phyloP scores from a whole-genome alignment of 257 asterid species.

The Buddleja alternifolia region DNA sequence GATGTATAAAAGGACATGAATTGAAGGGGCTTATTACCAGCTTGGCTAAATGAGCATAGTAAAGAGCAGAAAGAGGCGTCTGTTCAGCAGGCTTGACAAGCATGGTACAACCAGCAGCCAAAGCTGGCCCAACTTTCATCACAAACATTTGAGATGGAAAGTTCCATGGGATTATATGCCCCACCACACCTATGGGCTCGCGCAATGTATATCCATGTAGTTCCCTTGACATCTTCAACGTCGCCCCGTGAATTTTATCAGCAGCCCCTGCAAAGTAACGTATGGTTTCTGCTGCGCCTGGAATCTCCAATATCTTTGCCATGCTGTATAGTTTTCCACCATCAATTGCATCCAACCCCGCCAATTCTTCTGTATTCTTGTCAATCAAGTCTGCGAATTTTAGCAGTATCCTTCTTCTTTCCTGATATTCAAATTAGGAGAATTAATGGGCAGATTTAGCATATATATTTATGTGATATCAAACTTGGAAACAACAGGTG shows the following conservation, averaged over 20 bases:
- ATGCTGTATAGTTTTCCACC: conserved; percentile 45
- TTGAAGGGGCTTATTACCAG: too few species aligned
- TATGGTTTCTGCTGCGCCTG: conserved; percentile 36
- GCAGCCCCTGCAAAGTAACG: conserved; percentile 71
- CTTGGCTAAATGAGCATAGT: conserved; percentile 52
- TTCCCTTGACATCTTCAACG: conserved; percentile 49
- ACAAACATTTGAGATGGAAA: conserved; percentile 55
- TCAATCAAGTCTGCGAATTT: conserved; percentile 56
- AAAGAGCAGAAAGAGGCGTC: conserved; percentile 60
- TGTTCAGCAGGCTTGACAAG: conserved; percentile 68
- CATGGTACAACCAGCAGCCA: conserved; percentile 68
- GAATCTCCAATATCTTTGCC: conserved; percentile 42
- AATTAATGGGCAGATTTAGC: not conserved
- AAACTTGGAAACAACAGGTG: too few species aligned
- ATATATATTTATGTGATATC: not conserved
- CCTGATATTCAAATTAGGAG: conserved; percentile 43
- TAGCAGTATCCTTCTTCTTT: conserved; percentile 53
- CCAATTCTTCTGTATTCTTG: conserved; percentile 48
- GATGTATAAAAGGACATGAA: too few species aligned
- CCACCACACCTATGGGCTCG: conserved; percentile 74
- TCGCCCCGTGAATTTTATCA: conserved; percentile 59
- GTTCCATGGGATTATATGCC: conserved; percentile 65
- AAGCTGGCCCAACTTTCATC: conserved; percentile 59
- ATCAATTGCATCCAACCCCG: conserved; percentile 48
- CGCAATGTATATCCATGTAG: conserved; percentile 51